Base-by-base conservation (phyloP, 1,284 basidiomycete species). In the Porodaedalea pini region DNA sequence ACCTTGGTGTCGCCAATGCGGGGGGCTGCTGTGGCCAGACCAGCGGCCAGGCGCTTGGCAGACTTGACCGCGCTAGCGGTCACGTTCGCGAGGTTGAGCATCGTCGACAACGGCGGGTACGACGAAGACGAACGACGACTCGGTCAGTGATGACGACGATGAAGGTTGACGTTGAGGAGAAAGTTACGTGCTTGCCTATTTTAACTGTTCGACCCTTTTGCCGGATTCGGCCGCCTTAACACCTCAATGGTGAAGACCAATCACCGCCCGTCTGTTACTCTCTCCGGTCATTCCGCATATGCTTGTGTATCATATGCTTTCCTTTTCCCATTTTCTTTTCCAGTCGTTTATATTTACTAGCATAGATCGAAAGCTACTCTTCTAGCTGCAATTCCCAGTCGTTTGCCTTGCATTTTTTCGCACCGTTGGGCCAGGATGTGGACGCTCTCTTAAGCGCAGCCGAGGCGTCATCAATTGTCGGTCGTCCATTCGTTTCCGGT, bases 1-100 rank as follows among this genome's bases (percentile, higher is more conserved):
- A 97, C 94, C 78, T 94, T 94, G 64, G 87, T 94, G 71, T 93
- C 91, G 61, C 92, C 93, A 66, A 96, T 95, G 65, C 86, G 79
- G 53, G 84, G 78, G 17, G 83, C 79, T 67, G 81, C 86, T 65
- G 89, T 92, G 69, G 91, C 91, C 84, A 93, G 85, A 47, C 85
- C 85, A 51, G 80, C 81, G 62, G 81, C 82, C 68, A 82, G 54
- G 61, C 81, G 82, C 75, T 81, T 79, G 62, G 82, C 69, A 37
- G 78, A 74, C 69, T 82, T 79, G 71, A 82, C 71, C 57, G 79
- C 83, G 68, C 76, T 71, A 57, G 82, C 78, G 63, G 85, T 78
- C 73, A 80, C 78, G 61, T 76, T 76, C 58, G 85, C 73, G 69
- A 87, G 71, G 72, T 80, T 82, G 72, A 88, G 75, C 88, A 90